Conservation (phyloP, 2,329 filamentous ascomycete species). For the Cladosporium oxysporum region DNA sequence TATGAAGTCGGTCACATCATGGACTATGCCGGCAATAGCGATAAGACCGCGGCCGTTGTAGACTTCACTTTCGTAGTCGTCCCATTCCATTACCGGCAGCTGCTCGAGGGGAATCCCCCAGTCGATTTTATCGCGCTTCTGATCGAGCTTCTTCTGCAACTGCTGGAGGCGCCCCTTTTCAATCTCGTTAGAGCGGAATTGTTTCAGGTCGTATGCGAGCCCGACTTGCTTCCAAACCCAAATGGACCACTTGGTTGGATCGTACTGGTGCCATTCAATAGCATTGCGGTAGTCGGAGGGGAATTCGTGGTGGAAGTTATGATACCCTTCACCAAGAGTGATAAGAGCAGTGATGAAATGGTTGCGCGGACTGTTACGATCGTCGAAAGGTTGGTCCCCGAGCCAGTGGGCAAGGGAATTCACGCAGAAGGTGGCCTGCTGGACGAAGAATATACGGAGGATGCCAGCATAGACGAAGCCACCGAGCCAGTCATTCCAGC, state of each 20-base stretch:
- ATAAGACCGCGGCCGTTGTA: constrained; percentile 77
- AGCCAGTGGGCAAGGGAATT: constrained; percentile 91
- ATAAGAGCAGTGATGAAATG: constrained; percentile 83
- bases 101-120: constrained; percentile 86
- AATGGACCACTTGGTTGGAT: constrained; percentile 89
- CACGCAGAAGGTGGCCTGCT: constrained; percentile 91
- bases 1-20: constrained; percentile 82
- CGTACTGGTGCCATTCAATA: constrained; percentile 88
- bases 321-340: constrained; percentile 85
- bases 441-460: constrained; percentile 83
- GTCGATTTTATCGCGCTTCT: constrained; percentile 78
- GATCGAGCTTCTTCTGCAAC: constrained; percentile 88
- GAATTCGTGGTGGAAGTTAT: constrained; percentile 96
- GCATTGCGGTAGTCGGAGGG: constrained; percentile 91
- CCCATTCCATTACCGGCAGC: constrained; percentile 82
- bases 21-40: constrained; percentile 79
- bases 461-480: constrained; percentile 85
- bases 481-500: constrained; percentile 79
- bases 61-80: constrained; percentile 76
- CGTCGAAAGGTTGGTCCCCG: constrained; percentile 88
- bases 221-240: constrained; percentile 81
- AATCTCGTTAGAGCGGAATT: constrained; percentile 89
- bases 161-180: constrained; percentile 90
- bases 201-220: constrained; percentile 82
- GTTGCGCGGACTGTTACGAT: constrained; percentile 87